phyloP scores from a whole-genome alignment of 2,329 filamentous ascomycete species.

The Blastomyces gilchristii region DNA sequence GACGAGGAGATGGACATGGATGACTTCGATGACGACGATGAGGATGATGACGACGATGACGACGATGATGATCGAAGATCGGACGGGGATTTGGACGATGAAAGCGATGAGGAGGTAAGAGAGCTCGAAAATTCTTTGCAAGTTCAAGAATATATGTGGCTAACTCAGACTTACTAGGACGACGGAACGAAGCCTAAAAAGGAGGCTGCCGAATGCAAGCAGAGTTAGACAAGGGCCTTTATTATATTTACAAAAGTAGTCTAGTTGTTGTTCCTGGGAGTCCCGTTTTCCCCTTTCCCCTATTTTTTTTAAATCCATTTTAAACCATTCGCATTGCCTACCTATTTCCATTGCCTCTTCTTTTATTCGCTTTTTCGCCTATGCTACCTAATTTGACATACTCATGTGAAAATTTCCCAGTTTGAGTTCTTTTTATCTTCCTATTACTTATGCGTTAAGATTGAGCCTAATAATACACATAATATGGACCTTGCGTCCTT shows the following conservation, averaged over 20 bases:
- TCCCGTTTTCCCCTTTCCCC: not conserved
- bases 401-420: not conserved
- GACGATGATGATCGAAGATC: conserved; percentile 68
- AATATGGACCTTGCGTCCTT: conserved; percentile 2
- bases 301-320: not conserved
- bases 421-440: not conserved
- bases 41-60: conserved; percentile 77
- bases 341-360: not conserved
- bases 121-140: conserved; percentile 1
- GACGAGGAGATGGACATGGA: conserved; percentile 75
- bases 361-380: not conserved
- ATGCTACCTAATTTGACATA: not conserved
- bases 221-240: conserved; percentile 53
- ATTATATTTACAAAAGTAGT: not conserved
- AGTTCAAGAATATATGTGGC: not conserved
- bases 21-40: conserved; percentile 80
- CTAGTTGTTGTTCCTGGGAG: not conserved
- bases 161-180: conserved; percentile 48
- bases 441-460: not conserved
- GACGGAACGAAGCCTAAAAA: conserved; percentile 84
- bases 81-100: conserved; percentile 51
- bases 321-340: not conserved
- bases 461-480: conserved; percentile 6
- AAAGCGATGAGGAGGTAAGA: conserved; percentile 44
- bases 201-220: conserved; percentile 91